Evolutionary conservation across 208 protist genomes (phyloP).

Genomic region (Angomonas deanei): DNA sequence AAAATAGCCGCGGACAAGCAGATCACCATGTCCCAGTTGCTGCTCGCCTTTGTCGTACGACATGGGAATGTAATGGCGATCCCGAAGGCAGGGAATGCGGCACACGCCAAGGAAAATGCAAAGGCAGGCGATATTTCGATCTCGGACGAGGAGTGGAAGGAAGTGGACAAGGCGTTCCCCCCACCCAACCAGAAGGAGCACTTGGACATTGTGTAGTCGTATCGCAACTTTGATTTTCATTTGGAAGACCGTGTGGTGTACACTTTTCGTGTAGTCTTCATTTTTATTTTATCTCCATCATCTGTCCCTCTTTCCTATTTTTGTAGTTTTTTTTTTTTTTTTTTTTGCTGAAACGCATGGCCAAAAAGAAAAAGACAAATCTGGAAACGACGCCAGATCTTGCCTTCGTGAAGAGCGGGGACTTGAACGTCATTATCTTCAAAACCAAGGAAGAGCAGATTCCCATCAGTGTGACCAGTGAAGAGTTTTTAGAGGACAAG

Average conservation of each 20-base stretch:
- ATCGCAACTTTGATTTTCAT: background rate
- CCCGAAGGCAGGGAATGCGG: conserved; percentile 45
- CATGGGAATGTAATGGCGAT: conserved; percentile 37
- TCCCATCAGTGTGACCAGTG: conserved; percentile 28
- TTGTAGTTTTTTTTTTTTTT: background rate
- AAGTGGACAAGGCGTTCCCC: conserved; percentile 25
- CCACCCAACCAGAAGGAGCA: conserved; percentile 21
- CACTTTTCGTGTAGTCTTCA: background rate
- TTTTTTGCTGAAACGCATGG: conserved; percentile 19
- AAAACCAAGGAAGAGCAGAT: conserved; percentile 27
- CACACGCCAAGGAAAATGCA: conserved; percentile 60
- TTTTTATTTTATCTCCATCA: background rate
- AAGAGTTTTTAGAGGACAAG: conserved; percentile 45
- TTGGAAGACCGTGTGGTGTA: background rate
- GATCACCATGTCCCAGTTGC: conserved; percentile 28
- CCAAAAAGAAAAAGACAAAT: conserved; percentile 26
- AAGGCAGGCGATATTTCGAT: conserved; percentile 34
- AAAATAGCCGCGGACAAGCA: conserved; percentile 20
- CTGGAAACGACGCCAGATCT: conserved; percentile 57
- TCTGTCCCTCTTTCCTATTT: background rate
- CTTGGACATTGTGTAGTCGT: conserved; percentile 39
- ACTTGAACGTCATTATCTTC: conserved; percentile 61
- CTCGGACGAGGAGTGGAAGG: conserved; percentile 20
- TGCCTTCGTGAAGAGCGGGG: conserved; percentile 45
- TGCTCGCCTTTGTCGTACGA: conserved; percentile 31